Percentiles rank a stretch among this genome's conserved stretches.
phyloP scores from a whole-genome alignment of 768 basidiomycete species.

The Symmetrospora coprosmae region DNA sequence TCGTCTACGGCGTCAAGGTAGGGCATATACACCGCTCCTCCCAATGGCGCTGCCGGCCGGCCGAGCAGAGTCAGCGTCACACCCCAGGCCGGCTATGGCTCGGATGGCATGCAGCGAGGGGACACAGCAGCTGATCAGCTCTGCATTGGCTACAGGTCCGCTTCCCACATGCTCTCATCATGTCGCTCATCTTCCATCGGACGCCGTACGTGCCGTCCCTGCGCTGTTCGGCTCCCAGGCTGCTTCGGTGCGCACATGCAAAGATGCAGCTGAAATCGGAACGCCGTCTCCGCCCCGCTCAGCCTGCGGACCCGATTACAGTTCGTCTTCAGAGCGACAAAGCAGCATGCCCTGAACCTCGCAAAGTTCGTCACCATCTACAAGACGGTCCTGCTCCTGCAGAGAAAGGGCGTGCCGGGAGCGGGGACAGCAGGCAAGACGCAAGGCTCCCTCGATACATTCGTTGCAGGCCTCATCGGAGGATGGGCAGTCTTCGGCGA shows the following conservation, averaged over 20 bases:
- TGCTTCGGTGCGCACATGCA: too few species aligned
- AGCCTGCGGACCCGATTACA: conserved; percentile 60
- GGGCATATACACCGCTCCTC: not conserved
- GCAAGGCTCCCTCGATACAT: conserved; percentile 64
- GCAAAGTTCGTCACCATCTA: conserved; percentile 88
- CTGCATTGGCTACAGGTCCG: too few species aligned
- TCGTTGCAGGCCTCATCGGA: conserved; percentile 80
- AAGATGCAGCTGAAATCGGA: too few species aligned
- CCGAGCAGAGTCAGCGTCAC: not conserved
- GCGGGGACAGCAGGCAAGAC: conserved; percentile 70
- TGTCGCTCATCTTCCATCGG: not conserved
- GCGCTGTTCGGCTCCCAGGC: not conserved
- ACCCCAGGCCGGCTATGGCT: not conserved
- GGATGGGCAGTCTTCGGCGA: conserved; percentile 64
- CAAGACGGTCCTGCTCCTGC: conserved; percentile 69
- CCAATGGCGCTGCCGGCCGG: not conserved
- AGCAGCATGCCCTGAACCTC: conserved; percentile 77
- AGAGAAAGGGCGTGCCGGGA: conserved; percentile 45
- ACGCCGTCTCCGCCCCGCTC: too few species aligned
- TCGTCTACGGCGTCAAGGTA: conserved; percentile 36
- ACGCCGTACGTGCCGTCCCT: not conserved
- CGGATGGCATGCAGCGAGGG: not conserved
- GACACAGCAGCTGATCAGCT: not conserved
- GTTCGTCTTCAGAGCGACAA: conserved; percentile 67
- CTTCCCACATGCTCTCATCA: conserved; percentile 13